Percentiles rank a stretch among this genome's conserved stretches.
These are phyloP conservation scores for Lecanosticta acicola DNA, from an alignment of 2,329 filamentous ascomycete genomes.

Conservation along the genomic window DNA sequence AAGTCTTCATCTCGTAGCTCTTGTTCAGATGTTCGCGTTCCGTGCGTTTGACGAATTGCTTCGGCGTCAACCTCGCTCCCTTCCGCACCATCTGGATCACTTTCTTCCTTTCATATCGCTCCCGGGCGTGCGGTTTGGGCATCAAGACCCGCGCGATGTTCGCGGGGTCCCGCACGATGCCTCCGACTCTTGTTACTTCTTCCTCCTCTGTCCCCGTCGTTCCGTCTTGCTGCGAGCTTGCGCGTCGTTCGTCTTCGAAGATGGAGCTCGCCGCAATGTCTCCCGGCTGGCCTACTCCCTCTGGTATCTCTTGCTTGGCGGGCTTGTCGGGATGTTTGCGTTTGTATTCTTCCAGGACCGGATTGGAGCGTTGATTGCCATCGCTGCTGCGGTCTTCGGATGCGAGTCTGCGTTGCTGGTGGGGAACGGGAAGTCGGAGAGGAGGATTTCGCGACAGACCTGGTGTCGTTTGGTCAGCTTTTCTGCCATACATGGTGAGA, in stretches of 20 bases:
- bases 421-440: slow-evolving; percentile 6
- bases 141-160: slow-evolving; percentile 62
- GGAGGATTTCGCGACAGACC: slow-evolving; percentile 9
- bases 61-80: slow-evolving; percentile 60
- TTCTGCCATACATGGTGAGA: background rate
- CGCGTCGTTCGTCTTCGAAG: slow-evolving; percentile 43
- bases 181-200: slow-evolving; percentile 12
- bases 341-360: slow-evolving; percentile 57
- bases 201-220: slow-evolving; percentile 18
- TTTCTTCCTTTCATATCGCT: slow-evolving; percentile 77
- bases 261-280: slow-evolving; percentile 47
- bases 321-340: slow-evolving; percentile 27
- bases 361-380: slow-evolving; percentile 36
- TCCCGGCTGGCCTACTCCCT: slow-evolving; percentile 28
- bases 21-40: slow-evolving; percentile 56
- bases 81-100: slow-evolving; percentile 68
- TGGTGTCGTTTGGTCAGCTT: slow-evolving; percentile 6
- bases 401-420: slow-evolving; percentile 5
- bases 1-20: slow-evolving; percentile 73
- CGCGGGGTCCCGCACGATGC: slow-evolving; percentile 38
- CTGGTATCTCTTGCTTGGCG: slow-evolving; percentile 14
- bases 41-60: slow-evolving; percentile 62
- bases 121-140: slow-evolving; percentile 65
- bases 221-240: slow-evolving; percentile 15
- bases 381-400: slow-evolving; percentile 5